phyloP scores from a whole-genome alignment of 352 stramenopile species.

The Thalassiosira allenii region DNA sequence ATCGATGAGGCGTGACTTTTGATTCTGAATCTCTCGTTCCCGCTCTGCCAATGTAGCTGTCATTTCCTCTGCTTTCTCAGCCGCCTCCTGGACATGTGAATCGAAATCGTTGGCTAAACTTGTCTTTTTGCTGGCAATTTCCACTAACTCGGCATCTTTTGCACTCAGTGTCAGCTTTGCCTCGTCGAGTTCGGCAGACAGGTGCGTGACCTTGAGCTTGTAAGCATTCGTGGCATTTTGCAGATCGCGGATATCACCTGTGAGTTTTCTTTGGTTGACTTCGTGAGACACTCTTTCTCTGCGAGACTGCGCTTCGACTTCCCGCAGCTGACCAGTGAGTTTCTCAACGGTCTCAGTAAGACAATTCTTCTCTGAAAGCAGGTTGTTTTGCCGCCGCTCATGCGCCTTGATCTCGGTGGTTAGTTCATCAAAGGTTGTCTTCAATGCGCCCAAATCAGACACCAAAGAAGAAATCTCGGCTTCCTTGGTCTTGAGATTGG shows the following conservation, averaged over 20 bases:
- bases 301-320: constrained; percentile 28
- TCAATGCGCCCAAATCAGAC: constrained; percentile 21
- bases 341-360: constrained; percentile 27
- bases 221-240: constrained; percentile 37
- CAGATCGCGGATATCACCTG: constrained; percentile 25
- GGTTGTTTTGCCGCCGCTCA: too few species aligned
- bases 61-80: constrained; percentile 7
- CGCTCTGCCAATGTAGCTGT: not conserved
- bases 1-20: too few species aligned
- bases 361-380: constrained; percentile 19
- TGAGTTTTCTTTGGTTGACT: constrained; percentile 17
- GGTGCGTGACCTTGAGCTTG: constrained; percentile 41
- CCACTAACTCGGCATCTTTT: constrained; percentile 26
- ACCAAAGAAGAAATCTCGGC: constrained; percentile 22
- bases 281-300: constrained; percentile 31
- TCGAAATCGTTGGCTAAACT: constrained; percentile 6
- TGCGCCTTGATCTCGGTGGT: not conserved
- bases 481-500: constrained; percentile 16
- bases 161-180: constrained; percentile 6
- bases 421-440: constrained; percentile 39
- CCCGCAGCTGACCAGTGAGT: constrained; percentile 25
- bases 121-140: constrained; percentile 31
- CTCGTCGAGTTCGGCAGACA: constrained; percentile 24
- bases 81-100: constrained; percentile 1
- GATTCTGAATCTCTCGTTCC: constrained; percentile 4